Evolutionary conservation across 1,284 basidiomycete genomes (phyloP).

Genomic region (Tylopilus sp.): DNA sequence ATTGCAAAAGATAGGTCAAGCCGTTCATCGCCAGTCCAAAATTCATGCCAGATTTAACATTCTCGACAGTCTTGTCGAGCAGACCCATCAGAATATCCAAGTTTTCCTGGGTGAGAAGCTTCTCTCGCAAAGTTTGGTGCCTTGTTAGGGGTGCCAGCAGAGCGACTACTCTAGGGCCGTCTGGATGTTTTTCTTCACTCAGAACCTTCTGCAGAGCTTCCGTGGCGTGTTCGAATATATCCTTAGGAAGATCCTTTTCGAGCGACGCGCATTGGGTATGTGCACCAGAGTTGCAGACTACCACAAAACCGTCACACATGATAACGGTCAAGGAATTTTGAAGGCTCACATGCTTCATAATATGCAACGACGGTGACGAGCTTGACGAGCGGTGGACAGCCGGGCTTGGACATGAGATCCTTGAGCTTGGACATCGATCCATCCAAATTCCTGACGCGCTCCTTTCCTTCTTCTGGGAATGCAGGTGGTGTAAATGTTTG

Average conservation of each 20-base stretch:
- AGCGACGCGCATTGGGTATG: background rate
- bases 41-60: background rate
- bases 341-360: conserved; percentile 34
- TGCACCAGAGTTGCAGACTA: conserved; percentile 14
- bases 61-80: conserved; percentile 16
- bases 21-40: conserved; percentile 35
- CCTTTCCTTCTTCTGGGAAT: conserved; percentile 34
- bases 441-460: conserved; percentile 24
- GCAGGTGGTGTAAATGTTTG: background rate
- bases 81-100: conserved; percentile 24
- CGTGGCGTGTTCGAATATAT: conserved; percentile 17
- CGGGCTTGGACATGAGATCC: conserved; percentile 15
- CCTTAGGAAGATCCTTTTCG: background rate
- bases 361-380: conserved; percentile 37
- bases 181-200: conserved; percentile 13
- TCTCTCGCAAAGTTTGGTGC: conserved; percentile 22
- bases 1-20: conserved; percentile 30
- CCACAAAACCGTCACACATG: background rate
- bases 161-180: conserved; percentile 33
- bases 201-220: conserved; percentile 20
- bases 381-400: conserved; percentile 22
- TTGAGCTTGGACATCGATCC: conserved; percentile 19
- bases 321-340: background rate
- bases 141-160: conserved; percentile 29
- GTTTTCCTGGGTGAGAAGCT: conserved; percentile 27